Base-by-base conservation (phyloP, 2,329 filamentous ascomycete genomes). In the Cordyceps javanica region DNA sequence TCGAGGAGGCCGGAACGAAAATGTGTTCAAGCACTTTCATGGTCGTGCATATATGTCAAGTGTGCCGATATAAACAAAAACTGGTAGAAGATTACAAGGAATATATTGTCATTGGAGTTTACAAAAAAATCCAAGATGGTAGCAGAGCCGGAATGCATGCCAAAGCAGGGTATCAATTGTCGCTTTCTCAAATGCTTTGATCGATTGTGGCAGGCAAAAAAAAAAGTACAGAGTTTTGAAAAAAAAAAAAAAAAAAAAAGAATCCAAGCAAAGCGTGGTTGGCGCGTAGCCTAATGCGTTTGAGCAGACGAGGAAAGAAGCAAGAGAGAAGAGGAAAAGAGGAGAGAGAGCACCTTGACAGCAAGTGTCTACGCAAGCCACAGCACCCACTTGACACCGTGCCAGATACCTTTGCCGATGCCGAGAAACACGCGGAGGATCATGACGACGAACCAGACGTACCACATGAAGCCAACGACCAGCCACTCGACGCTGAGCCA, bases 401-500 rank as follows among this genome's bases (percentile, higher is more conserved):
- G 73, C 51, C 84, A 75, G 0, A 83, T 67, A 2, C 85, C 85
- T 46, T 81, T 81, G 45, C 87, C 80, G 1, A 88, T 64, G 11
- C 86, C 85, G 60, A 85, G 75, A 36, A 89, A 73, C 14, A 89
- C 71, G 60, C 90, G 82, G 53, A 88, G 77, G 25, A 93, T 77
- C 69, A 91, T 89, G 25, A 97, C 92, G 34, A 96, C 77, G 59
- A 95, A 83, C 91, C 93, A 97, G 16, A 95, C 86, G 72, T 88
- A 91, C 91, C 94, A 97, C 86, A 97, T 90, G 64, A 95, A 82
- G 4, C 89, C 89, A 39, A 97, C 85, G 19, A 97, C 80, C 51
- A 85, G 75, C 91, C 91, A 97, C 76, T 97, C 93, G 16, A 97
- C 82, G 21, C 87, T 73, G 56, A 91, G 84, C 82, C 91, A 97